Conservation (phyloP, 169 alveolate genomes). For the Plasmodium ovale region DNA sequence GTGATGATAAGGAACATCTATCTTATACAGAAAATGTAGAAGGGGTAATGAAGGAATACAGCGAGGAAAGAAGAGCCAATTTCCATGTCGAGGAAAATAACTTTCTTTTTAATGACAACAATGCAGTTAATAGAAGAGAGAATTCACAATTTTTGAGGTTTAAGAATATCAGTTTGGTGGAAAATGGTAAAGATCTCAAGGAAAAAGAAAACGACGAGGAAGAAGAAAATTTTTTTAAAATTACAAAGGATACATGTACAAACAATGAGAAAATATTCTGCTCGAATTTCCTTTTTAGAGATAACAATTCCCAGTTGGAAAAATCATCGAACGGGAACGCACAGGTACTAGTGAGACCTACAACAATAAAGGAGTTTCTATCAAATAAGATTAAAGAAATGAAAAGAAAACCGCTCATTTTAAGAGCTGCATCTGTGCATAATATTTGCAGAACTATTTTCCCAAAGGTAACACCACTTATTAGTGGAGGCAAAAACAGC, state of each 20-base stretch:
- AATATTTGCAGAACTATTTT: slow-evolving; percentile 5
- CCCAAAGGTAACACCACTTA: not conserved
- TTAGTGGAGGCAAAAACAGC: not conserved
- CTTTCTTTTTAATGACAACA: not conserved
- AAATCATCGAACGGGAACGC: not conserved
- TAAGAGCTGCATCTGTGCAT: slow-evolving; percentile 49
- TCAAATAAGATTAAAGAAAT: slow-evolving; percentile 21
- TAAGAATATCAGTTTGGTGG: not conserved
- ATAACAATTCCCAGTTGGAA: not conserved
- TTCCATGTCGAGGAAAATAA: not conserved
- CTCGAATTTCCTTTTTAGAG: not conserved
- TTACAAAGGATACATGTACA: not conserved
- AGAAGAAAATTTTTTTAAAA: not conserved
- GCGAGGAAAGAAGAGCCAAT: not conserved
- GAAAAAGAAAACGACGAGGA: not conserved
- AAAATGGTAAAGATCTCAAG: too few species aligned
- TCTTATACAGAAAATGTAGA: not conserved
- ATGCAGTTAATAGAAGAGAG: not conserved
- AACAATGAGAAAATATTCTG: slow-evolving; percentile 3
- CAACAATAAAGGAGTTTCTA: not conserved
- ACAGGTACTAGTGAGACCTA: not conserved
- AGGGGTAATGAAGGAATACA: not conserved
- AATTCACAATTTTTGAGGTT: not conserved
- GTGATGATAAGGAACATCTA: not conserved
- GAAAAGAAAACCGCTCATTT: slow-evolving; percentile 7